Conservation (phyloP, 192 early-diverging fungal genomes). For the Oehlia diaphana region DNA sequence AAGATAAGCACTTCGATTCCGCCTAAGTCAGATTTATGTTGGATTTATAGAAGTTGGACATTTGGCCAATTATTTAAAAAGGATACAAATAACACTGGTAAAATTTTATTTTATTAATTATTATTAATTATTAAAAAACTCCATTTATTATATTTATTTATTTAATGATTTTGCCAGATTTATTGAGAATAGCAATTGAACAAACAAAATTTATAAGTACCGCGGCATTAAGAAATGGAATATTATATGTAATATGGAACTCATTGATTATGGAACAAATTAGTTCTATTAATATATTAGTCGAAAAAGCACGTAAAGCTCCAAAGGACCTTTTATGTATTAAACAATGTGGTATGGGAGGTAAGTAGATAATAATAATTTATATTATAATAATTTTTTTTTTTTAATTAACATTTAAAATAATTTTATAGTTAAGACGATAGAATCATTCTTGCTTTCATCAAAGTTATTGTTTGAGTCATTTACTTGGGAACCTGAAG, state of each 20-base stretch:
- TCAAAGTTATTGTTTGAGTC: not conserved
- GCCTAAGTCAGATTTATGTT: not conserved
- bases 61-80: not conserved
- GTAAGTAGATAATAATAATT: not conserved
- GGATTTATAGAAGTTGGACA: slow-evolving; percentile 5
- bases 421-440: not conserved
- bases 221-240: not conserved
- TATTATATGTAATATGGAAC: not conserved
- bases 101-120: not conserved
- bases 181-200: slow-evolving; percentile 4
- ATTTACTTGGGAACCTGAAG: not conserved
- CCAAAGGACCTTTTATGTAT: not conserved
- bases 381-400: not conserved
- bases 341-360: not conserved
- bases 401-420: not conserved
- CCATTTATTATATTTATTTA: not conserved
- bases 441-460: not conserved
- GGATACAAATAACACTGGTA: not conserved
- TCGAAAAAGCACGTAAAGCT: not conserved
- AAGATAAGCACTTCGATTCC: not conserved
- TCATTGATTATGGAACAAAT: not conserved
- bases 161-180: not conserved
- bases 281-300: slow-evolving; percentile 1
- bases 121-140: too few relatives aligned
- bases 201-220: not conserved